Conservation (phyloP, 176 grass and related monocot species). For the Carex kokanica region DNA sequence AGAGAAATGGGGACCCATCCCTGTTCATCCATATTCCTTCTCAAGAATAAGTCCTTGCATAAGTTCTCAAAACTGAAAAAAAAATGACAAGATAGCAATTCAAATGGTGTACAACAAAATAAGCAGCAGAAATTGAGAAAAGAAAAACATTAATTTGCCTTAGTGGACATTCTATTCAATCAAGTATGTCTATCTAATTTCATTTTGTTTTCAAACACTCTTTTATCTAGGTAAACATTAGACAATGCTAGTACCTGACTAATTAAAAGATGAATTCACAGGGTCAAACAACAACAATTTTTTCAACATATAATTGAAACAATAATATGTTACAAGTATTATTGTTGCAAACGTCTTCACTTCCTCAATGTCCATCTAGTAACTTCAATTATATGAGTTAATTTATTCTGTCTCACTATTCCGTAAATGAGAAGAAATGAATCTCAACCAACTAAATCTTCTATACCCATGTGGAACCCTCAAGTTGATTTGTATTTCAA, state of each 20-base stretch:
- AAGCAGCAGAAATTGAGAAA: background rate
- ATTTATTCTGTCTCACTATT: background rate
- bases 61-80: slow-evolving; percentile 71
- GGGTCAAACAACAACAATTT: background rate
- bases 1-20: slow-evolving; percentile 86
- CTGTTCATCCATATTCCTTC: slow-evolving; percentile 75
- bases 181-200: background rate
- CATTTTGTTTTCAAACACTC: background rate
- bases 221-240: background rate
- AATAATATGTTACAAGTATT: background rate
- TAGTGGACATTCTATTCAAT: background rate
- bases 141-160: background rate
- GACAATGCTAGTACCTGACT: background rate
- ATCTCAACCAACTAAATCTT: background rate
- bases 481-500: background rate
- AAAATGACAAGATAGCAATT: background rate
- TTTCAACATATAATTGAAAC: background rate
- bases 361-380: background rate
- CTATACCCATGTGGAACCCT: background rate
- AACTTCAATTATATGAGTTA: background rate
- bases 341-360: background rate
- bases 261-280: background rate
- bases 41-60: slow-evolving; percentile 76
- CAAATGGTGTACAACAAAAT: background rate
- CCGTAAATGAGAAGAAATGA: background rate